A percentile compares a stretch with the other conserved stretches of the same genome.
Conservation (phyloP, 2,329 filamentous ascomycete genomes). For the Arthroderma sp. region DNA sequence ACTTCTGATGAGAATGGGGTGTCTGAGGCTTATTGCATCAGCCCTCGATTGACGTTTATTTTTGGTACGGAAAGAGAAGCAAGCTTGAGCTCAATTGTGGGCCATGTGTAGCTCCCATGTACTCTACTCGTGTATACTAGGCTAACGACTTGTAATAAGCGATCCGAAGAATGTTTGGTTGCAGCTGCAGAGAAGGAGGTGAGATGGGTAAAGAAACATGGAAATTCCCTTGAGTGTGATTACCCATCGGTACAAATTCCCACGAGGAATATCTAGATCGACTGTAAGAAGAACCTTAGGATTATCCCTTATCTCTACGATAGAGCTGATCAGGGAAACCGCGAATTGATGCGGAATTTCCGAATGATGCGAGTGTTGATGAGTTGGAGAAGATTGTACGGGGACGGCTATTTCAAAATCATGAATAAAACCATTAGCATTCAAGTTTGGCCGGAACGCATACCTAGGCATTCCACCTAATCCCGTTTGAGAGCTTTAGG, state of each 20-base stretch:
- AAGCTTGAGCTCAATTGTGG: background rate
- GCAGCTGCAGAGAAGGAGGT: constrained; percentile 8
- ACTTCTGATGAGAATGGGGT: too few relatives aligned
- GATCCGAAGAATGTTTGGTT: constrained; percentile 6
- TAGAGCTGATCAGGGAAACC: constrained; percentile 5
- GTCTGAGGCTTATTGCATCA: constrained; percentile 10
- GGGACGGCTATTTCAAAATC: constrained; percentile 9
- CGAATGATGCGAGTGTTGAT: constrained; percentile 8
- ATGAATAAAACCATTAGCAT: too few relatives aligned
- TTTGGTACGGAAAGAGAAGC: constrained; percentile 11
- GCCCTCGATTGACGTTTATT: constrained; percentile 12
- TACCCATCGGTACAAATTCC: constrained; percentile 7
- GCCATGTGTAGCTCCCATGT: background rate
- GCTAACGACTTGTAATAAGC: too few relatives aligned
- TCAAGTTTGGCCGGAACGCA: too few relatives aligned
- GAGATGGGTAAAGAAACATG: constrained; percentile 7
- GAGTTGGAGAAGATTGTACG: constrained; percentile 7
- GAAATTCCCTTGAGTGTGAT: constrained; percentile 9
- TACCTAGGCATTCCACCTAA: too few relatives aligned
- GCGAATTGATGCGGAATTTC: constrained; percentile 7
- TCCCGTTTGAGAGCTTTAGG: too few relatives aligned
- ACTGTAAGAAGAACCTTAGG: constrained; percentile 9
- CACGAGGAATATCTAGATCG: constrained; percentile 7
- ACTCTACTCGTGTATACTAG: too few relatives aligned
- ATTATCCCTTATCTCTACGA: constrained; percentile 12